Percentiles rank a stretch among this genome's conserved stretches.
These are phyloP conservation scores for Cystoisospora suis DNA, from an alignment of 169 alveolate genomes.

Conservation along the genomic window DNA sequence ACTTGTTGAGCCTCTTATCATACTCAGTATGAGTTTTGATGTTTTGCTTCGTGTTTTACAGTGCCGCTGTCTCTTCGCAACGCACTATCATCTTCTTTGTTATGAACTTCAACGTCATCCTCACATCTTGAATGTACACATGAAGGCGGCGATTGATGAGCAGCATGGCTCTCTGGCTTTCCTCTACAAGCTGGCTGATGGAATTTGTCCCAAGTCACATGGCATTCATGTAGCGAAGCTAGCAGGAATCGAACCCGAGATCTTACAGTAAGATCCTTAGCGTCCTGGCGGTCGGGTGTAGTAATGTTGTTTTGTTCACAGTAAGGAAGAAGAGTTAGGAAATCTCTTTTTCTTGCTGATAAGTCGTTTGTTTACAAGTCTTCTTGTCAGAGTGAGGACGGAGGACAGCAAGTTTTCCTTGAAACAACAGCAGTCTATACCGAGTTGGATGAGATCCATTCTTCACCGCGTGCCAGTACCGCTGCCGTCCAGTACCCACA, in stretches of 20 bases:
- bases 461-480: no score
- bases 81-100: conserved; percentile 93
- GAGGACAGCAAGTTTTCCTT: no score
- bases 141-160: conserved; percentile 83
- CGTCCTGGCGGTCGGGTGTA: no score
- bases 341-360: no score
- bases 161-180: conserved; percentile 83
- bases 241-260: conserved; percentile 90
- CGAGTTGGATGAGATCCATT: no score
- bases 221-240: conserved; percentile 97
- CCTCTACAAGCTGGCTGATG: conserved; percentile 91
- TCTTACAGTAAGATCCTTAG: conserved; percentile 43
- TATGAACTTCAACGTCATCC: conserved; percentile 73
- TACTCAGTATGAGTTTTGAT: neutral
- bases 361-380: no score
- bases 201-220: conserved; percentile 94
- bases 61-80: conserved; percentile 94
- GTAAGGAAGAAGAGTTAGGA: no score
- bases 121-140: conserved; percentile 76
- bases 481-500: no score
- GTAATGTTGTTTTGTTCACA: no score
- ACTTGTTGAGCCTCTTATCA: neutral
- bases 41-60: conserved; percentile 40
- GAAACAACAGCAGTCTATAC: no score
- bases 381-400: no score